Base-by-base conservation (phyloP, 2,329 filamentous ascomycete species). In the Sclerotinia nivalis region DNA sequence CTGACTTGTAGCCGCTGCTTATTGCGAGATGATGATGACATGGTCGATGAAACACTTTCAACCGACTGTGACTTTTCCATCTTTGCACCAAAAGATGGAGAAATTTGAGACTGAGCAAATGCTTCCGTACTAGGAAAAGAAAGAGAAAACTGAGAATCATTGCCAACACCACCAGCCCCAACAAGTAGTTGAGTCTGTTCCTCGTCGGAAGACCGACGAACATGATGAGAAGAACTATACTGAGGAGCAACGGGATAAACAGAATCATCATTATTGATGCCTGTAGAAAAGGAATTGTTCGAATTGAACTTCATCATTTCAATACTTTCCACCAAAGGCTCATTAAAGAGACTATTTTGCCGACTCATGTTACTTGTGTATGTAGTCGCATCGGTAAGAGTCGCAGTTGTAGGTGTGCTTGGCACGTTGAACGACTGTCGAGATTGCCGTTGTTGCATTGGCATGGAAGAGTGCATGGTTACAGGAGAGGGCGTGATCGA, bases 221-320 rank as follows among this genome's bases (percentile, higher is more conserved):
- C 73, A 69, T 73, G 73, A 76, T 68, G 69, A 75, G 72, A 74
- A 69, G 75, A 73, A 66, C 65, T 47, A 74, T 73, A 76, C 72
- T 71, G 66, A 73, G 62, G 59, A 69, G 72, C 72, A 69, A 76
- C 74, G 75, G 75, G 73, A 75, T 71, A 76, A 65, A 73, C 68
- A 68, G 66, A 69, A 58, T 76, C 75, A 75, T 78, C 76, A 58
- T 71, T 65, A 73, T 73, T 73, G 61, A 72, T 58, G 70, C 77
- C 75, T 70, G 75, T 69, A 62, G 73, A 75, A 72, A 70, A 75
- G 40, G 77, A 79, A 71, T 61, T 72, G 70, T 74, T 76, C 69
- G 76, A 78, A 73, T 75, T 73, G 69, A 77, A 73, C 68, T 75
- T 76, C 75, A 78, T 75, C 77, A 79, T 79, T 68, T 76, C 68